A percentile compares a stretch with the other conserved stretches of the same genome.
These are phyloP conservation scores for Lactarius quietus DNA, from an alignment of 768 basidiomycete genomes.

Conservation along the genomic window DNA sequence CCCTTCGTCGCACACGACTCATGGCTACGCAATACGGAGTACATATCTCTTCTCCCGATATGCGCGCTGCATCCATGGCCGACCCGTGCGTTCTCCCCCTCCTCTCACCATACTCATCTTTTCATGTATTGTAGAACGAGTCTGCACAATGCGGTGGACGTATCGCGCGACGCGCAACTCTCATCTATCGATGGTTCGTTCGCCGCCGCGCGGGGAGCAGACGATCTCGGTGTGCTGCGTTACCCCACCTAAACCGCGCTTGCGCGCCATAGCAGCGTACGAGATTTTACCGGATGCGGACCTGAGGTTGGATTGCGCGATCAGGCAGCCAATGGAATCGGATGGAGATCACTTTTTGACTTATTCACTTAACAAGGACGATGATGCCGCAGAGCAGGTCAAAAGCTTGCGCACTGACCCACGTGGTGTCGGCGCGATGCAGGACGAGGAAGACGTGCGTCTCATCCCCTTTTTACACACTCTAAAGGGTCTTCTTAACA, in stretches of 20 bases:
- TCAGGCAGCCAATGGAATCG: conserved; percentile 82
- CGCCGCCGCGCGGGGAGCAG: conserved; percentile 53
- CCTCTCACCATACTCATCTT: neutral
- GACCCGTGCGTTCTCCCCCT: conserved; percentile 52
- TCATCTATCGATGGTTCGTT: conserved; percentile 80
- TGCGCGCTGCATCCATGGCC: conserved; percentile 34
- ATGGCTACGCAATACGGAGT: conserved; percentile 92
- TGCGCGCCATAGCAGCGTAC: conserved; percentile 76
- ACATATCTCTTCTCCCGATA: conserved; percentile 55
- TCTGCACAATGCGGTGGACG: conserved; percentile 50
- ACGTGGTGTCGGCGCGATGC: conserved; percentile 42
- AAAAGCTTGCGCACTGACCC: conserved; percentile 50
- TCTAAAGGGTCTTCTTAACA: too few species aligned
- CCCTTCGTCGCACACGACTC: conserved; percentile 62
- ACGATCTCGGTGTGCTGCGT: conserved; percentile 52
- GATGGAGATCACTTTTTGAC: conserved; percentile 87
- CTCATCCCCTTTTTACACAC: too few species aligned
- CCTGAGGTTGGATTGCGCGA: conserved; percentile 81
- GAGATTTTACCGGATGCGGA: conserved; percentile 83
- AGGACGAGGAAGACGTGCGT: conserved; percentile 53
- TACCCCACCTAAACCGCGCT: conserved; percentile 78
- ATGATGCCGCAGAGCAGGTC: conserved; percentile 63
- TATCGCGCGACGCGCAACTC: conserved; percentile 71
- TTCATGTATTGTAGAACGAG: conserved; percentile 36
- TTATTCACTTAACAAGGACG: conserved; percentile 75